Evolutionary conservation across 2,329 filamentous ascomycete species (phyloP), one percentile per base, ranked within the genome.

Genomic region (Sphaerulina musiva): DNA sequence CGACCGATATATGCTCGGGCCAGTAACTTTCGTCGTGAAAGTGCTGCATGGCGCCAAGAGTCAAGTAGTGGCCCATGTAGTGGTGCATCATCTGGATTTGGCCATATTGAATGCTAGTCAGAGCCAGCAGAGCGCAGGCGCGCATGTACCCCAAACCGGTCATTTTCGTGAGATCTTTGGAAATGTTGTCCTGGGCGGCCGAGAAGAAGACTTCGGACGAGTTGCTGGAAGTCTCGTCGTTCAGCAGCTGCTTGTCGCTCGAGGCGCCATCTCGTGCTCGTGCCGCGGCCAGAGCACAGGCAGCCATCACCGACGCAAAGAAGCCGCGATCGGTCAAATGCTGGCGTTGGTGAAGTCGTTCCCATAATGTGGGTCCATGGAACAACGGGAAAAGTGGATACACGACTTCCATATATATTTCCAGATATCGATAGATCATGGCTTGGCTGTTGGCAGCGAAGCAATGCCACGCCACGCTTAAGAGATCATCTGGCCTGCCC

Each of bases 11-110:
- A 10, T 70, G 66, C 4, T 67, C 66, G 0, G 78, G 78, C 79
- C 79, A 82, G 10, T 75, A 70, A 4, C 70, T 66, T 60, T 82
- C 79, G 59, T 81, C 77, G 58, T 80, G 76, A n/a, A 79, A 70
- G 2, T 70, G 67, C 54, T 78, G 71, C 61, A 79, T 75, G 6
- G 72, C 72, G 6, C 74, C 70, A 9, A 80, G 63, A 9, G 74
- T 77, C 59, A 76, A 73, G 58, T 80, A 81, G 36, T 71, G 69
- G 29, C 78, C 78, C 14, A 79, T 65, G 57, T 77, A 76, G 52
- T 76, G 69, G 34, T 80, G 76, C 72, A 81, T 76, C 2, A 71
- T 69, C 6, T 72, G 65, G 39, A 75, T 73, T 47, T 76, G 72
- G 31, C 78, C 76, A 54, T 77, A 73, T 64, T 81, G 79, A 23